Base-by-base conservation (phyloP, 129 eudicot species). In the Erigeron canadensis region DNA sequence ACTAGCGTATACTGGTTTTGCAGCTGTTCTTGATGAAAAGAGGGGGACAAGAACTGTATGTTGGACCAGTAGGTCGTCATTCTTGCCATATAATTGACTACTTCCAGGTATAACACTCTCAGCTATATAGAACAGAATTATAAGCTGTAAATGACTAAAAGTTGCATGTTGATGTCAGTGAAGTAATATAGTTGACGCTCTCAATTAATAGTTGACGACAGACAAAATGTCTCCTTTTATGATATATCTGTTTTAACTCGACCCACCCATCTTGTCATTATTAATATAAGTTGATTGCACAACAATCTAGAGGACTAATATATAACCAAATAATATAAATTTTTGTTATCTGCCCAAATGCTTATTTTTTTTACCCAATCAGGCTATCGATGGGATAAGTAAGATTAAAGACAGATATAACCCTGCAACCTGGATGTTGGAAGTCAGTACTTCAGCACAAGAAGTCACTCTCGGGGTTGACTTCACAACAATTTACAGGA, bases 401-500 rank as follows among this genome's bases (percentile, higher is more conserved):
- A 85, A 85, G 81, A 88, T 88, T 5, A 85, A 60, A 67, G 95
- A 87, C 37, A 89, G 85, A 34, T 84, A 84, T 55, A 87, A 87
- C 84, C 93, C 93, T 9, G 89, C 94, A 3, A 87, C 94, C 2
- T 87, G 94, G 94, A 82, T 87, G 94, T 71, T 87, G 81, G 94
- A 87, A 75, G 86, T 87, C 1, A 80, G 87, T 13, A 73, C 85
- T 21, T 15, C 85, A 9, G 75, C 87, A 9, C 89, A 84, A 80
- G 94, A 87, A 73, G 39, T 75, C 38, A 15, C 79, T 2, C 79
- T 87, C 6, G 89, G 87, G 18, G 67, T 87, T 28, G 80, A 87
- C 69, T 87, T 87, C 51, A 64, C 82, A 7, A 75, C 78, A 55
- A 63, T 80, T 40, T 87, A 87, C 83, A 82, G 72, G 61, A 84